Conservation (phyloP, 768 basidiomycete genomes). For the Podaxis sp. region DNA sequence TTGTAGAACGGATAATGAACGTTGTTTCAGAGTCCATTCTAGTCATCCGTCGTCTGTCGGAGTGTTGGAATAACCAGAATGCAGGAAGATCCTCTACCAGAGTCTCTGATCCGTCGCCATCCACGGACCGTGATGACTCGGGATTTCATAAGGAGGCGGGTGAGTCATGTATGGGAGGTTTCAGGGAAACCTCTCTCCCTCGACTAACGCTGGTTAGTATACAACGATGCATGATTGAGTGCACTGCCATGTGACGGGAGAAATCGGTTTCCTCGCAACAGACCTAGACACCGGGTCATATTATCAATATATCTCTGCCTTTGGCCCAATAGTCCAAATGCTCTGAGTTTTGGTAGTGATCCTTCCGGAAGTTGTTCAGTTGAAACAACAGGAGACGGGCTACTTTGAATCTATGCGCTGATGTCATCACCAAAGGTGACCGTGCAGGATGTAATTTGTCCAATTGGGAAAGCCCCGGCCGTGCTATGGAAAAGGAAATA, state of each 20-base stretch:
- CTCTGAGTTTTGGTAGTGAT: background rate
- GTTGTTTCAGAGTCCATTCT: conserved; percentile 9
- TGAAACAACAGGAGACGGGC: background rate
- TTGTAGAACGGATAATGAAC: background rate
- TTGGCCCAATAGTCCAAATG: background rate
- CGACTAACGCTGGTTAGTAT: background rate
- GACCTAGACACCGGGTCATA: background rate
- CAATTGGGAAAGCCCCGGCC: background rate
- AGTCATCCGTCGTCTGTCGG: conserved; percentile 1
- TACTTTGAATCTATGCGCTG: background rate
- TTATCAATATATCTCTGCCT: background rate
- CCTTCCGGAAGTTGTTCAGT: background rate
- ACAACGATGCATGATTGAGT: background rate
- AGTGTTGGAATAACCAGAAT: background rate
- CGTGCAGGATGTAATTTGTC: background rate
- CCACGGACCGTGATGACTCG: background rate
- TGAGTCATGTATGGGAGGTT: background rate
- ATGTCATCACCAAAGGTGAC: background rate
- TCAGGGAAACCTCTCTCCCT: background rate
- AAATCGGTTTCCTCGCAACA: background rate
- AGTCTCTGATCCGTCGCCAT: background rate
- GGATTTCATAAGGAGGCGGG: background rate
- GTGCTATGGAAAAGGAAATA: too few relatives aligned
- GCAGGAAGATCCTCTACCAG: background rate
- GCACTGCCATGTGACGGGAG: background rate